These are phyloP conservation scores for Podospora comata DNA, from an alignment of 495 filamentous ascomycete genomes.

Conservation along the genomic window DNA sequence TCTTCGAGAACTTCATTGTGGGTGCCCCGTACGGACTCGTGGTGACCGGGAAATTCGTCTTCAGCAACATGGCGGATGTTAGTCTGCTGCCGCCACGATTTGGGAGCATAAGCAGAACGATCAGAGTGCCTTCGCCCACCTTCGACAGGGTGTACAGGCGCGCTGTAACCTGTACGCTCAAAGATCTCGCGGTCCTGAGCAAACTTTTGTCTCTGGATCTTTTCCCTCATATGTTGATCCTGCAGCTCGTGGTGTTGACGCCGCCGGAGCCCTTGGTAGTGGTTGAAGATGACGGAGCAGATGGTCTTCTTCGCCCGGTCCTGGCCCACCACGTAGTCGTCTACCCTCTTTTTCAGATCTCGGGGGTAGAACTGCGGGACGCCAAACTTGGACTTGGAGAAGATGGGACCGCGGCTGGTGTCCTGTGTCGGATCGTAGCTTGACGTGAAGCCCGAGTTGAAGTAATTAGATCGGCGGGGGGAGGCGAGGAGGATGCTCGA, in stretches of 20 bases:
- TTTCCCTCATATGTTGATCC: conserved; percentile 59
- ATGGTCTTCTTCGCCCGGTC: conserved; percentile 94
- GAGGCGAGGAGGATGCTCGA: conserved; percentile 26
- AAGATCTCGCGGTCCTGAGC: conserved; percentile 40
- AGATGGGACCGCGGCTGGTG: conserved; percentile 48
- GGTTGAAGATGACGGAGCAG: conserved; percentile 93
- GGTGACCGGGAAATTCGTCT: conserved; percentile 82
- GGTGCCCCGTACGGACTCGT: conserved; percentile 53
- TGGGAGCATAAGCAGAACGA: conserved; percentile 24
- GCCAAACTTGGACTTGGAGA: conserved; percentile 49
- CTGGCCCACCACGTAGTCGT: conserved; percentile 95
- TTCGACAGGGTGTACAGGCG: conserved; percentile 43
- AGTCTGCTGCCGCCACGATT: conserved; percentile 24
- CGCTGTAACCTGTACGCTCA: conserved; percentile 30
- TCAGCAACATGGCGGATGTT: conserved; percentile 31
- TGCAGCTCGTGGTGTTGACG: conserved; percentile 74
- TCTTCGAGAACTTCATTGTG: conserved; percentile 27
- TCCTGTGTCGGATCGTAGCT: conserved; percentile 69
- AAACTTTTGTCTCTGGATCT: conserved; percentile 44
- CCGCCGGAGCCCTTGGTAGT: conserved; percentile 86
- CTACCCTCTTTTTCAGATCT: conserved; percentile 82
- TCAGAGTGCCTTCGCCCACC: conserved; percentile 41
- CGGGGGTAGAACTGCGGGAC: conserved; percentile 74
- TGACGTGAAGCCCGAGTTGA: conserved; percentile 58
- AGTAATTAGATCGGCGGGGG: conserved; percentile 37